Conservation (phyloP, 192 early-diverging fungal genomes). For the Backusella parvicylindrica region DNA sequence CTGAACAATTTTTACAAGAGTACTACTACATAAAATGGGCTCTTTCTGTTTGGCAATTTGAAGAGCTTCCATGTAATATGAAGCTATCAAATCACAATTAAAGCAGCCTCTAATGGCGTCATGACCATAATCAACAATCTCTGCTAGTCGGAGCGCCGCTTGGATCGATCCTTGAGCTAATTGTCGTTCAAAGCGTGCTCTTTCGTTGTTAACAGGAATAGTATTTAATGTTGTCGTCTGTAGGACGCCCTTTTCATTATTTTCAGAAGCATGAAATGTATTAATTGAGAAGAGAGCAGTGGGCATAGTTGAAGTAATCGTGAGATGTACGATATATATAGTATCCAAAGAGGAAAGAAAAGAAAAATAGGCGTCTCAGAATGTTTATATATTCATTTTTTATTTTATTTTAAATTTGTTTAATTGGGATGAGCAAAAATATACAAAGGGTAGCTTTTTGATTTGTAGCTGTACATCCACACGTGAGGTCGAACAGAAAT, state of each 20-base stretch:
- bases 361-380: neutral
- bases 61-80: neutral
- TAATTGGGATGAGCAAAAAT: neutral
- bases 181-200: neutral
- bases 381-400: slow-evolving; percentile 4
- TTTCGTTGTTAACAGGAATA: neutral
- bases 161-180: neutral
- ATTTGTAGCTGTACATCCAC: neutral
- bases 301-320: neutral
- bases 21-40: neutral
- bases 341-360: neutral
- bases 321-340: neutral
- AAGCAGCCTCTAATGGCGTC: neutral
- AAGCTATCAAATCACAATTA: slow-evolving; percentile 5
- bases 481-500: neutral
- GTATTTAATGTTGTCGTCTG: neutral
- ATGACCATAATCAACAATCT: neutral
- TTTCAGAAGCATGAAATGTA: neutral
- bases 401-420: neutral
- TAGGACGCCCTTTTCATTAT: neutral
- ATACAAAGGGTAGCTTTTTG: neutral
- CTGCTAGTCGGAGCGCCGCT: neutral
- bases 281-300: neutral
- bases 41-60: neutral
- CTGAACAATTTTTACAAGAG: neutral